phyloP scores from a whole-genome alignment of 495 filamentous ascomycete species.

The Aspergillus avenaceus region DNA sequence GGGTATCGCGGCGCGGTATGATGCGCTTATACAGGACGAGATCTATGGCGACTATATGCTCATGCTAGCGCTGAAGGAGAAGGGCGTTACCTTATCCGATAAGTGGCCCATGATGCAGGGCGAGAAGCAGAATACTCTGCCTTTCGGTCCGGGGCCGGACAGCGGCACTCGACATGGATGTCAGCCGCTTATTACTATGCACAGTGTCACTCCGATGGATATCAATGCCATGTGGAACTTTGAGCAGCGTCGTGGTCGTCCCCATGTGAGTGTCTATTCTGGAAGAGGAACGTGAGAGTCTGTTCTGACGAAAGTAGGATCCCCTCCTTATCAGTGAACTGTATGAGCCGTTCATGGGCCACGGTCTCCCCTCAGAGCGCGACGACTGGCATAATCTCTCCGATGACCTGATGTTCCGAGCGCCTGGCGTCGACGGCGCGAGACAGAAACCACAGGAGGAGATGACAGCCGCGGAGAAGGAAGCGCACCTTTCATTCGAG shows the following conservation, averaged over 20 bases:
- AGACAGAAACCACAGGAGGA: conserved; percentile 25
- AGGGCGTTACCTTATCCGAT: conserved; percentile 34
- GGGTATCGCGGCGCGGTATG: conserved; percentile 28
- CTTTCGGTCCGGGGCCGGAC: conserved; percentile 27
- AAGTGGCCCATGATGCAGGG: conserved; percentile 49
- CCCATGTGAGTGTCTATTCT: conserved; percentile 9
- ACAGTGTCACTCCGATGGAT: conserved; percentile 51
- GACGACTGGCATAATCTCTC: conserved; percentile 49
- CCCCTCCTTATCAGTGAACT: conserved; percentile 41
- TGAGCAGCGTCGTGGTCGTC: conserved; percentile 26
- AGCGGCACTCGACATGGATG: conserved; percentile 46
- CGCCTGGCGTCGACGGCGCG: conserved; percentile 18
- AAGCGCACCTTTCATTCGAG: conserved; percentile 35
- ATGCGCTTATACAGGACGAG: conserved; percentile 26
- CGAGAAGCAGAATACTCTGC: conserved; percentile 36
- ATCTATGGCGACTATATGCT: conserved; percentile 47
- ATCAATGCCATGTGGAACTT: conserved; percentile 51
- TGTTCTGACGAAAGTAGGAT: conserved; percentile 14
- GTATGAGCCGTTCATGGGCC: conserved; percentile 37
- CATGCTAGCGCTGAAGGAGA: conserved; percentile 38
- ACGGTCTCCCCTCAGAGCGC: conserved; percentile 24
- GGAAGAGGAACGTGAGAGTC: neutral
- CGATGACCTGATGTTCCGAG: conserved; percentile 36
- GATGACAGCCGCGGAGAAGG: conserved; percentile 28
- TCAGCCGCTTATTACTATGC: conserved; percentile 56